These are phyloP conservation scores for Fennellomyces sp. DNA, from an alignment of 371 early-diverging fungal species.

Conservation along the genomic window DNA sequence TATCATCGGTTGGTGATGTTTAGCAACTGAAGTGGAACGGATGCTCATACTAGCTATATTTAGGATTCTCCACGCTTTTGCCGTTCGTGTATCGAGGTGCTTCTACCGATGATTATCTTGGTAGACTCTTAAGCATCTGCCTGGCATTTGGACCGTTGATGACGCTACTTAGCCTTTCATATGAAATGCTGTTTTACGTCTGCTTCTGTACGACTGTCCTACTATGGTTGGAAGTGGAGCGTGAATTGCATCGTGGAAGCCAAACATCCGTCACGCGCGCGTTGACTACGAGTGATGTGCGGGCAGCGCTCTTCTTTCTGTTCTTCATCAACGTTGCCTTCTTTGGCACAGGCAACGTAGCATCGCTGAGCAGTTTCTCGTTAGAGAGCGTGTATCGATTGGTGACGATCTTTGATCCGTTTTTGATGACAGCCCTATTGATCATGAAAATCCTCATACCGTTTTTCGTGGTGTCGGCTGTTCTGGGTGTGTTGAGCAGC, in stretches of 20 bases:
- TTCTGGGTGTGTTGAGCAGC: conserved; percentile 75
- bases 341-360: conserved; percentile 97
- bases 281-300: conserved; percentile 61
- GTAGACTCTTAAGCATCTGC: conserved; percentile 80
- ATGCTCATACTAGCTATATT: neutral
- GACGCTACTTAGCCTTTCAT: conserved; percentile 85
- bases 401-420: conserved; percentile 88
- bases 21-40: too few species aligned
- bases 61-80: conserved; percentile 59
- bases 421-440: conserved; percentile 86
- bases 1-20: conserved; percentile 59
- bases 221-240: conserved; percentile 85
- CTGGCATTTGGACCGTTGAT: conserved; percentile 90
- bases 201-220: conserved; percentile 74
- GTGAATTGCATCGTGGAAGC: conserved; percentile 40
- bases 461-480: conserved; percentile 86
- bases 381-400: conserved; percentile 91
- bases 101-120: conserved; percentile 72
- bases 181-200: conserved; percentile 89
- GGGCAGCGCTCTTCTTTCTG: conserved; percentile 78
- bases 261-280: conserved; percentile 17
- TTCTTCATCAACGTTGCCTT: conserved; percentile 92
- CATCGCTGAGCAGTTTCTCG: conserved; percentile 85
- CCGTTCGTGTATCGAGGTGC: conserved; percentile 68
- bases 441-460: conserved; percentile 91